phyloP scores from a whole-genome alignment of 1,139 yeast genomes.

The Scheffersomyces lignicola region DNA sequence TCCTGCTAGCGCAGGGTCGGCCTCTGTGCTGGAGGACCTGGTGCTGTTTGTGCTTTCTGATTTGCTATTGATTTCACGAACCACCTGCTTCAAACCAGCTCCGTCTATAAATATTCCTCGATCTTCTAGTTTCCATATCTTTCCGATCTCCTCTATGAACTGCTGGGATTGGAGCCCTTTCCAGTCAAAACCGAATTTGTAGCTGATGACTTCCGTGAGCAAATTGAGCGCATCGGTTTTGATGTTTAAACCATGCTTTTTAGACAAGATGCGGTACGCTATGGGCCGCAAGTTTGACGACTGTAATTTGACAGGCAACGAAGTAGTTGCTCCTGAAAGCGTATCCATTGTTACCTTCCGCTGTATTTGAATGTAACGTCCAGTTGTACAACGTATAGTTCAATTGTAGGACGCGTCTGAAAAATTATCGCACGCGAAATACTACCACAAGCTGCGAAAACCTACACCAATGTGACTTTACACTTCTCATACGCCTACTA shows the following conservation, averaged over 20 bases:
- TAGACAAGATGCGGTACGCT: slow-evolving; percentile 85
- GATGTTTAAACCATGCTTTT: slow-evolving; percentile 87
- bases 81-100: slow-evolving; percentile 59
- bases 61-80: slow-evolving; percentile 42
- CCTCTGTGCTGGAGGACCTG: slow-evolving; percentile 11
- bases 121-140: slow-evolving; percentile 84
- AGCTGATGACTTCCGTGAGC: slow-evolving; percentile 73
- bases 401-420: no score
- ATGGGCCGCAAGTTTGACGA: slow-evolving; percentile 86
- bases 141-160: slow-evolving; percentile 78
- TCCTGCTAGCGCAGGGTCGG: slow-evolving; percentile 16
- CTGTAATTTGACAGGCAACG: slow-evolving; percentile 70
- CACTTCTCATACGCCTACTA: not conserved
- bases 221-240: slow-evolving; percentile 79
- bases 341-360: no score
- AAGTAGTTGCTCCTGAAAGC: slow-evolving; percentile 9
- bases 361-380: no score
- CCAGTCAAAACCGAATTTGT: slow-evolving; percentile 85
- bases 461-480: not conserved
- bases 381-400: no score
- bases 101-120: slow-evolving; percentile 85
- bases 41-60: slow-evolving; percentile 4
- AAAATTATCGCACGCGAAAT: no score
- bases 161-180: slow-evolving; percentile 63
- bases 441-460: not conserved